Percentiles rank a stretch among this genome's conserved stretches.
Conservation (phyloP, 2,329 filamentous ascomycete species). For the Fusarium sp. region DNA sequence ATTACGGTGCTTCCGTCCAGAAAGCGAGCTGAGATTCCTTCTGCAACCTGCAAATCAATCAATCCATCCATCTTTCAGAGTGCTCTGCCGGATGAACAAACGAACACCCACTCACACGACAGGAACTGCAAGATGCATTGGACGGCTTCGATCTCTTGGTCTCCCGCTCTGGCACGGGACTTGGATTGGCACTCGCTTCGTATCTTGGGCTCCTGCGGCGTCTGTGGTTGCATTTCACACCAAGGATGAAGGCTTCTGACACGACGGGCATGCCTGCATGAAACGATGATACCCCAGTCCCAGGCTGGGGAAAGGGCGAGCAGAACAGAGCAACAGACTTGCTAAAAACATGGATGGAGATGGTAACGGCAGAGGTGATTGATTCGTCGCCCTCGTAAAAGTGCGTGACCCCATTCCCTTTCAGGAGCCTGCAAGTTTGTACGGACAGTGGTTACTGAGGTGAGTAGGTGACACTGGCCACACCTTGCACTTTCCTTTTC, state of each 20-base stretch:
- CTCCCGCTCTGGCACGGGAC: constrained; percentile 6
- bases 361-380: neutral
- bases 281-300: constrained; percentile 6
- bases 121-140: constrained; percentile 1
- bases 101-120: neutral
- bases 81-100: neutral
- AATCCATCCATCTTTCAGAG: too few species aligned
- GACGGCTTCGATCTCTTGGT: neutral
- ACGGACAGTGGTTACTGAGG: neutral
- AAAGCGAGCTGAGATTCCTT: neutral
- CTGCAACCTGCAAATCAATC: neutral
- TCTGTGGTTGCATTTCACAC: neutral
- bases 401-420: constrained; percentile 3
- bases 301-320: neutral
- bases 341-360: neutral
- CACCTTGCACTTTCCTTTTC: neutral
- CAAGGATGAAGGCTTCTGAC: neutral
- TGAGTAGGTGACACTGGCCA: neutral
- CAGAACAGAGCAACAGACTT: neutral
- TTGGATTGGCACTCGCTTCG: constrained; percentile 1
- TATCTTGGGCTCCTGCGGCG: neutral
- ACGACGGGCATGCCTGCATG: constrained; percentile 10
- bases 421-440: neutral
- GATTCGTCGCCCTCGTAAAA: neutral
- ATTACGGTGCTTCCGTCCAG: neutral